Conservation (phyloP, 2,329 filamentous ascomycete genomes). For the Neonectria punicea region DNA sequence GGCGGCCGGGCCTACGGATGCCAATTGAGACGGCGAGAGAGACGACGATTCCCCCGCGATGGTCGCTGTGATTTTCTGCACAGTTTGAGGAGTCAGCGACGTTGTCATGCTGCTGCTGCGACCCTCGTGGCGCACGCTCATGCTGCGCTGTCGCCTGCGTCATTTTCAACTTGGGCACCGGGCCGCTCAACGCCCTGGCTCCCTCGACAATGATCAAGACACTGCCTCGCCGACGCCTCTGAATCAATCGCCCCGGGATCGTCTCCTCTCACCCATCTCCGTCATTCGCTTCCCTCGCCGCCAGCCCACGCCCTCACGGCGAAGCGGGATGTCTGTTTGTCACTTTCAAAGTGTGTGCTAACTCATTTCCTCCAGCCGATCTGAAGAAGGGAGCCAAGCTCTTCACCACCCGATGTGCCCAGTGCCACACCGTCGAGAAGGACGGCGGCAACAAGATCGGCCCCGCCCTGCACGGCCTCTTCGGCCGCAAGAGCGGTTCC, state of each 20-base stretch:
- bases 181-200: constrained; percentile 27
- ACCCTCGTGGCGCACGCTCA: constrained; percentile 15
- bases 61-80: constrained; percentile 13
- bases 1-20: constrained; percentile 20
- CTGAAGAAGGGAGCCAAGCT: constrained; percentile 96
- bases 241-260: constrained; percentile 2
- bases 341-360: constrained; percentile 35
- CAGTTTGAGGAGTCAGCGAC: constrained; percentile 3
- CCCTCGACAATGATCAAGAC: constrained; percentile 28
- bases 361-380: constrained; percentile 73
- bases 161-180: constrained; percentile 44
- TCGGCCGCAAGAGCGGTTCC: constrained; percentile 92
- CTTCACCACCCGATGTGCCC: constrained; percentile 98
- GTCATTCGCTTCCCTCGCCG: not conserved
- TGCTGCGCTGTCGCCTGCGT: constrained; percentile 43
- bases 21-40: constrained; percentile 34
- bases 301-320: not conserved
- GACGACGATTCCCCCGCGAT: constrained; percentile 18
- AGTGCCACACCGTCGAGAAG: constrained; percentile 96
- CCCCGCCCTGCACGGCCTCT: constrained; percentile 95
- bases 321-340: constrained; percentile 7
- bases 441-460: constrained; percentile 98
- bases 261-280: constrained; percentile 4
- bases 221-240: constrained; percentile 17
- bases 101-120: constrained; percentile 1